Base-by-base conservation (phyloP, 2,329 filamentous ascomycete genomes). In the Claviceps citrina region DNA sequence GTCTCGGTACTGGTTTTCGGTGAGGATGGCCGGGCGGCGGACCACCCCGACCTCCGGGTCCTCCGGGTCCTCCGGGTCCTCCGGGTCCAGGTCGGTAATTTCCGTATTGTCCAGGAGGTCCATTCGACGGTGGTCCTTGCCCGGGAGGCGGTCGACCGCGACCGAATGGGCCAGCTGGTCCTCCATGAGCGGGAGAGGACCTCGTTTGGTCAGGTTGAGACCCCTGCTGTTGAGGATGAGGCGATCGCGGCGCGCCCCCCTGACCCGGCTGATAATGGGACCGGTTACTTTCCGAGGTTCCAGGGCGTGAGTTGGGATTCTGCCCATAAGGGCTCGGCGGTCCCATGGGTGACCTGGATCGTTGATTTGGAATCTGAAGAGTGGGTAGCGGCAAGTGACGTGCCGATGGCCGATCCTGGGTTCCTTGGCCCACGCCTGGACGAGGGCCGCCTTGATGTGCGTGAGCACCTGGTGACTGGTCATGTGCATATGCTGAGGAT, bases 381-480 rank as follows among this genome's bases (percentile, higher is more conserved):
- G 61, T 59, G n/a, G 63, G 56, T 31, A 63, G 57, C 18, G 63
- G 61, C 18, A 65, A 53, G 12, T 31, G 34, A 31, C 57, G 60
- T 36, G 60, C 57, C 33, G 49, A 53, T 32, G 58, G 47, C 39
- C 53, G 56, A 46, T 56, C 53, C 42, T 58, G 53, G 42, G 54
- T 52, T 32, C 60, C 57, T 31, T 57, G 53, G 46, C 54, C 68
- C 54, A 71, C 50, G 65, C 55, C 70, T 69, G 74, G 65, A 63
- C 61, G 68, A 61, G 67, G 67, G 51, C 64, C 61, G 56, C 62
- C 60, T 52, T 64, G 54, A 62, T 76, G 71, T 69, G 71, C 65
- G 67, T 62, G 63, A 51, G 62, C 65, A 54, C 66, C 67, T 51
- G 66, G 53, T 54, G 63, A 55, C 55, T 65, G 65, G 58, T 63